These are phyloP conservation scores for Hericium alpestre DNA, from an alignment of 768 basidiomycete species.

Conservation along the genomic window DNA sequence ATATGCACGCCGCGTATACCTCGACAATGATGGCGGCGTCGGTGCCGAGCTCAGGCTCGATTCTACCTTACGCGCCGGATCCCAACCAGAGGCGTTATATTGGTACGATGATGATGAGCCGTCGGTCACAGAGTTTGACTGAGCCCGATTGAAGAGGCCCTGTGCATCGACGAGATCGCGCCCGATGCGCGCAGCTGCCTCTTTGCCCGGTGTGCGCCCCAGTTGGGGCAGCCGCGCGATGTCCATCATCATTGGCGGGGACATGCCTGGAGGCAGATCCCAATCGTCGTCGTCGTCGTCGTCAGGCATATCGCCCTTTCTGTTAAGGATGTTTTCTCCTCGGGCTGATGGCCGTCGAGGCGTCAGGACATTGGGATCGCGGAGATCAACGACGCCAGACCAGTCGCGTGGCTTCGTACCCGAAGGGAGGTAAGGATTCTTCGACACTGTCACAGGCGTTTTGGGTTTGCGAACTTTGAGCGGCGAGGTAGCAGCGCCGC, in stretches of 20 bases:
- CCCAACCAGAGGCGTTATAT: neutral
- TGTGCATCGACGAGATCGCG: conserved; percentile 43
- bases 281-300: conserved; percentile 38
- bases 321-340: neutral
- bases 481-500: conserved; percentile 28
- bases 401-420: conserved; percentile 43
- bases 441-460: conserved; percentile 43
- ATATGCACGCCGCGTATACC: conserved; percentile 41
- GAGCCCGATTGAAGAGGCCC: neutral
- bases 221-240: conserved; percentile 23
- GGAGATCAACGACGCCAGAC: conserved; percentile 68
- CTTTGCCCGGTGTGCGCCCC: conserved; percentile 59
- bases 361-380: conserved; percentile 40
- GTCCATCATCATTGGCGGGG: conserved; percentile 38
- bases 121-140: too few relatives aligned
- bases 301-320: conserved; percentile 1
- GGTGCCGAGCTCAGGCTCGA: conserved; percentile 62
- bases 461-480: conserved; percentile 45
- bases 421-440: conserved; percentile 53
- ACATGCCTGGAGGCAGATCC: conserved; percentile 44
- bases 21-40: conserved; percentile 60
- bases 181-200: conserved; percentile 61
- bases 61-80: conserved; percentile 20
- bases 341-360: conserved; percentile 21
- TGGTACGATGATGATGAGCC: too few relatives aligned